phyloP scores from a whole-genome alignment of 768 basidiomycete species.

The Mycena albidolilacea region DNA sequence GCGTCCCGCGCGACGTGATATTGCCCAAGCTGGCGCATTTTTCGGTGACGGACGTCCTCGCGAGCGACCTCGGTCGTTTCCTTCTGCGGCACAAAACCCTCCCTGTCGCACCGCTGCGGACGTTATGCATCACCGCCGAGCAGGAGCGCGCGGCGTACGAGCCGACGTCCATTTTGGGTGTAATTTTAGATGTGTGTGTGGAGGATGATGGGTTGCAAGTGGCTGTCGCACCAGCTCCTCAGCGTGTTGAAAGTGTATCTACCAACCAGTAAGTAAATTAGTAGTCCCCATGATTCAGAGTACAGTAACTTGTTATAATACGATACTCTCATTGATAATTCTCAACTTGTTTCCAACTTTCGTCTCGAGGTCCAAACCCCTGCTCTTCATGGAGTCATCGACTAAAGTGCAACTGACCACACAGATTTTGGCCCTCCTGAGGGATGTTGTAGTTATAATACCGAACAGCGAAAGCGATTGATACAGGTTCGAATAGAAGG shows the following conservation, averaged over 20 bases:
- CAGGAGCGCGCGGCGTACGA: constrained; percentile 1
- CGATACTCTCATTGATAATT: not conserved
- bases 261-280: not conserved
- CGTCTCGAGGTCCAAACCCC: too few relatives aligned
- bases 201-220: constrained; percentile 14
- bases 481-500: constrained; percentile 10
- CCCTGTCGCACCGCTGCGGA: constrained; percentile 11
- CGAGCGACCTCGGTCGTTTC: constrained; percentile 26
- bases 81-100: constrained; percentile 28
- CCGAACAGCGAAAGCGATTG: not conserved
- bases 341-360: not conserved
- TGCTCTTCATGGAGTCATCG: too few relatives aligned
- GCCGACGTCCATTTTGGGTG: not conserved
- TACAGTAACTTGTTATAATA: not conserved
- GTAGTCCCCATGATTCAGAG: not conserved
- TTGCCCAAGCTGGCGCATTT: constrained; percentile 7
- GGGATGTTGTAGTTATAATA: too few relatives aligned
- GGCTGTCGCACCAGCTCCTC: not conserved
- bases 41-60: not conserved
- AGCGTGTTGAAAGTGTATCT: not conserved
- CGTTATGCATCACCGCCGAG: not conserved
- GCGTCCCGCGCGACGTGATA: not conserved
- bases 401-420: too few relatives aligned
- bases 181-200: constrained; percentile 16
- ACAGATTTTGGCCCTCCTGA: too few relatives aligned